phyloP scores from a whole-genome alignment of 192 early-diverging fungal genomes.

The Gonapodya sp. region DNA sequence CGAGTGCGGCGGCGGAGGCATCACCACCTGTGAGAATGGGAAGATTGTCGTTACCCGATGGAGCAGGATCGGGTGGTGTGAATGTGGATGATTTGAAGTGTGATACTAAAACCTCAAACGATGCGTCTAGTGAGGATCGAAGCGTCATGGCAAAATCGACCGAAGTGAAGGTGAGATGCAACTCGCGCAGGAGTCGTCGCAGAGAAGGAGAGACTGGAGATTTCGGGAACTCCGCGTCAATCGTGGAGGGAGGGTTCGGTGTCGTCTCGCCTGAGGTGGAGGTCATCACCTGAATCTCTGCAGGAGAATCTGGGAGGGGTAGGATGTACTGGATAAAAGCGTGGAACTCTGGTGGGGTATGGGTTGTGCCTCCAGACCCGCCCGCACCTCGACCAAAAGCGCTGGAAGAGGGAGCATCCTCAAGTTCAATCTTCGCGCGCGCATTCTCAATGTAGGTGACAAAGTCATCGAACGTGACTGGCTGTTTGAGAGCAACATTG shows the following conservation, averaged over 20 bases:
- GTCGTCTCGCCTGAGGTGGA: not conserved
- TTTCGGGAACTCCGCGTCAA: too few species aligned
- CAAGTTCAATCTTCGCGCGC: slow-evolving; percentile 4
- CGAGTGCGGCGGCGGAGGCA: not conserved
- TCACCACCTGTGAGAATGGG: not conserved
- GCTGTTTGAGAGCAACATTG: not conserved
- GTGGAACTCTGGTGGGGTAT: not conserved
- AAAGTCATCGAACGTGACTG: slow-evolving; percentile 8
- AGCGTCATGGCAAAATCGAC: not conserved
- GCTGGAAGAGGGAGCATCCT: not conserved
- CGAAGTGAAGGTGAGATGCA: not conserved
- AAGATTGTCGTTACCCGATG: not conserved
- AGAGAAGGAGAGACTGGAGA: not conserved
- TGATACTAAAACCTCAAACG: not conserved
- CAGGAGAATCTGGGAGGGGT: not conserved
- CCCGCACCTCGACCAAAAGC: not conserved
- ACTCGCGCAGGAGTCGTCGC: not conserved
- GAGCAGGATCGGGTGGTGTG: not conserved
- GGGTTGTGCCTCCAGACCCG: not conserved
- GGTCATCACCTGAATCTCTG: not conserved
- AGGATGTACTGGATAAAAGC: not conserved
- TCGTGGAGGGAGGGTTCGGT: not conserved
- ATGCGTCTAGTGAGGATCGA: not conserved
- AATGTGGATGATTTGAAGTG: not conserved
- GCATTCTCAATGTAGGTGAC: slow-evolving; percentile 6